Percentiles rank a stretch among this genome's conserved stretches.
These are phyloP conservation scores for Saussurea involucrata DNA, from an alignment of 129 eudicot species.

Conservation along the genomic window DNA sequence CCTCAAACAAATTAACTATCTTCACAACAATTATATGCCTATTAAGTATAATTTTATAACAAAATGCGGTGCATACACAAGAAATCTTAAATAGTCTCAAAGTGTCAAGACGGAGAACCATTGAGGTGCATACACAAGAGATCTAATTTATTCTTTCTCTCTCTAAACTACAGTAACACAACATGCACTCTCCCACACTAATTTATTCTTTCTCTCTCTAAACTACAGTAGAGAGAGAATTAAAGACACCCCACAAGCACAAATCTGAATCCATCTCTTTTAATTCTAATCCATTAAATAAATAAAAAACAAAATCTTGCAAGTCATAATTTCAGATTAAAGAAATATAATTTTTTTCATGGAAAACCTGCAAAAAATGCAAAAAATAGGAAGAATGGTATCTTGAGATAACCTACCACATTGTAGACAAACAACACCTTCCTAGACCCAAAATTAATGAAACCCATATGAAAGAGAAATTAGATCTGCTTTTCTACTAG, in stretches of 20 bases:
- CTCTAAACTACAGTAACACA: conserved; percentile 65
- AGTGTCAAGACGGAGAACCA: too few species aligned
- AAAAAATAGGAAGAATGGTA: conserved; percentile 68
- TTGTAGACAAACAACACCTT: conserved; percentile 87
- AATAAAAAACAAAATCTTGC: neutral
- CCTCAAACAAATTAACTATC: too few species aligned
- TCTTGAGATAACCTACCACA: conserved; percentile 59
- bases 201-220: conserved; percentile 47
- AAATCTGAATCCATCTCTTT: conserved; percentile 47
- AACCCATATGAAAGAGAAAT: too few species aligned
- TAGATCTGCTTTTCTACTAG: too few species aligned
- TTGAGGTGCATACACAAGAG: too few species aligned
- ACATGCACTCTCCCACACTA: conserved; percentile 53
- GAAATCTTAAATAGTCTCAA: too few species aligned
- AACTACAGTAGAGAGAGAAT: conserved; percentile 37
- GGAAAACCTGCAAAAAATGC: conserved; percentile 54
- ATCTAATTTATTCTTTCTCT: too few species aligned
- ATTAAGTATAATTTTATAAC: too few species aligned
- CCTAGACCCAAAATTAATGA: too few species aligned
- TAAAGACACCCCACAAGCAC: conserved; percentile 41
- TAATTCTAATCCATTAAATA: conserved; percentile 6
- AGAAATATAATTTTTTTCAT: conserved; percentile 20
- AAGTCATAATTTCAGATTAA: conserved; percentile 30
- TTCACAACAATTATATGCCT: too few species aligned
- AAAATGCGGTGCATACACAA: too few species aligned